Evolutionary conservation across 2,329 filamentous ascomycete genomes (phyloP), one percentile per base, ranked within the genome.

Genomic region (Sporothrix humicola): DNA sequence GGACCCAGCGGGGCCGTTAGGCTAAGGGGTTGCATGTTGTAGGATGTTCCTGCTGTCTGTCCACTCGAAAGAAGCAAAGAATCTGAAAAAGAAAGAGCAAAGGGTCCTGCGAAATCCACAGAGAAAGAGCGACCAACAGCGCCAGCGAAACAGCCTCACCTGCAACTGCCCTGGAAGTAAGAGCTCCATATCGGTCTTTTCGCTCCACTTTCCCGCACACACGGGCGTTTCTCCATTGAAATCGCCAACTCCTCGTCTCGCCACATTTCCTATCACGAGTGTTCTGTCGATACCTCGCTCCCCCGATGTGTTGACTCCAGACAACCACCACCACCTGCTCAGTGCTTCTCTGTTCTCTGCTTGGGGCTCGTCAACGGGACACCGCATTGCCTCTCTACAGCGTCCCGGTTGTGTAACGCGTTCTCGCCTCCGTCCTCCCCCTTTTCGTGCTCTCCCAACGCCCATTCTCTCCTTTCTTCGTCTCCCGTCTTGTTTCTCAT

Each of bases 321-420:
- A 66, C 61, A 66, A 31, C 31, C 61, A 23, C 20, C 44, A 65
- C 20, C 54, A 20, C 9, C 52, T 46, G 54, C 20, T 12, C 58
- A 61, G 26, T 66, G 61, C 58, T n/a, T 15, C 61, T 65, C 37
- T n/a, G 46, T n/a, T 17, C 13, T 65, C 52, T 54, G 31, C 31
- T 23, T 42, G 15, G 48, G 26, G 26, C 63, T 73, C 68, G 31
- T 26, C 31, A 15, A 46, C 52, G 59, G 71, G 44, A 46, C 70
- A 74, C 50, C 37, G 74, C 74, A 72, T 63, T 69, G 42, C 66
- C 44, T 61, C 8, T 44, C 42, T 20, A 73, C 44, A 58, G n/a
- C 52, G 61, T 48, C 68, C 66, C 66, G 73, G 69, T n/a, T 63
- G 73, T 76, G 75, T 73, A 74, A 76, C 72, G 61, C 37, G 37